These are phyloP conservation scores for Corylus americana DNA, from an alignment of 306 rosid species.

Conservation along the genomic window DNA sequence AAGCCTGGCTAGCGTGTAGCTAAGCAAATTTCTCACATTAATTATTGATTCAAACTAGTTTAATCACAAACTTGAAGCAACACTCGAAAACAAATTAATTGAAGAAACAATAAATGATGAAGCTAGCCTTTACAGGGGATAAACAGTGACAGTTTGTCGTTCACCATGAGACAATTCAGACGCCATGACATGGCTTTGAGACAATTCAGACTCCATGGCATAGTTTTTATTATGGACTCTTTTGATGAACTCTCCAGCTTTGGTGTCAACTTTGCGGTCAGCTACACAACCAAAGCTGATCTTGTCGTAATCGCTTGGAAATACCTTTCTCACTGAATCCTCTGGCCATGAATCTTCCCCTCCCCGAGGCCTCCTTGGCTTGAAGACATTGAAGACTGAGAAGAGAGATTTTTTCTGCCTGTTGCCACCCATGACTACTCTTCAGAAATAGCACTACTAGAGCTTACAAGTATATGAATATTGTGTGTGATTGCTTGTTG, in stretches of 20 bases:
- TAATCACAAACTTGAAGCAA: slow-evolving; percentile 27
- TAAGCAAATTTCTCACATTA: too few species aligned
- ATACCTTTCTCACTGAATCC: slow-evolving; percentile 49
- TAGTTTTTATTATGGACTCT: slow-evolving; percentile 41
- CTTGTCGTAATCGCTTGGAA: slow-evolving; percentile 84
- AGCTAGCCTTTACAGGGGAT: slow-evolving; percentile 17
- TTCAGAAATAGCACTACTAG: not conserved
- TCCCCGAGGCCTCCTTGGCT: slow-evolving; percentile 36
- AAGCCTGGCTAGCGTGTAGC: not conserved
- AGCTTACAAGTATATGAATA: too few species aligned
- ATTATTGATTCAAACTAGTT: not conserved
- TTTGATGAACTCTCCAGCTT: slow-evolving; percentile 61
- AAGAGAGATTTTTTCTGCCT: slow-evolving; percentile 62
- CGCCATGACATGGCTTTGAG: too few species aligned
- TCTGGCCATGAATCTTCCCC: slow-evolving; percentile 24
- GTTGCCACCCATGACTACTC: slow-evolving; percentile 47
- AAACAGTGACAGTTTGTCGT: slow-evolving; percentile 41
- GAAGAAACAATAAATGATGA: slow-evolving; percentile 1
- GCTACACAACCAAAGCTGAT: slow-evolving; percentile 55
- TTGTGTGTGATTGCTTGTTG: not conserved
- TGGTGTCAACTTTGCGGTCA: slow-evolving; percentile 70
- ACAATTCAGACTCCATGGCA: slow-evolving; percentile 40
- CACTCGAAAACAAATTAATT: slow-evolving; percentile 19
- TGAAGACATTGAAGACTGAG: slow-evolving; percentile 65
- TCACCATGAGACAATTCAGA: slow-evolving; percentile 6